Base-by-base conservation (phyloP, 2,329 filamentous ascomycete genomes). In the Colletotrichum noveboracense region DNA sequence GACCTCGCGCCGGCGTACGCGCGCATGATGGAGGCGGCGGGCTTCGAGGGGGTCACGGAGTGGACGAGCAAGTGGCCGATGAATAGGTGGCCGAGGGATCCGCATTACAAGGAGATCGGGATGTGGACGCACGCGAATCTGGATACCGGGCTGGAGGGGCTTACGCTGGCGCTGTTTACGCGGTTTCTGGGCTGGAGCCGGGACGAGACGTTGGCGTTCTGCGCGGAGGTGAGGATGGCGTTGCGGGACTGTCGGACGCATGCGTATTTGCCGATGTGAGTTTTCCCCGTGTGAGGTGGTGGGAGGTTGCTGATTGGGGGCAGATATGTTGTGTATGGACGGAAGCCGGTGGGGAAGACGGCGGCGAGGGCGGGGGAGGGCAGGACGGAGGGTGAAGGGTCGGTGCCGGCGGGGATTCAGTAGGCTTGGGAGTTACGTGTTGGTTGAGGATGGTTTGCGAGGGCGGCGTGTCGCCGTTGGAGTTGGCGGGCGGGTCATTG, bases 131-230 rank as follows among this genome's bases (percentile, higher is more conserved):
- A 80, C 16, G 80, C 82, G 60, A 84, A 84, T 56, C 79, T 84
- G 26, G 61, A 76, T 61, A 77, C 74, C 38, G 84, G 83, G 7
- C 79, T 82, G 24, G 83, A 86, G 78, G 80, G 81, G 6, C 82
- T 86, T 32, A 81, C 79, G 24, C 77, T 86, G 66, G 85, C 83
- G 7, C 76, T 85, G 18, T 82, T 85, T 66, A 86, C 85, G 7
- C 80, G 83, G 16, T 81, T 81, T 48, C 77, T 86, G 26, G 82
- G 81, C 7, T 86, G 84, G 85, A 80, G 66, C n/a, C 67, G 78
- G 13, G 82, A 83, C 24, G 80, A 85, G 70, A 80, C 80, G 69
- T 28, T 75, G 38, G 73, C 78, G 62, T 81, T 82, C 18, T 78
- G 79, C 60, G 77, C 78, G 2, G 43, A 74, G 7, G 80, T 80